phyloP scores from a whole-genome alignment of 2,329 filamentous ascomycete genomes.

The Ustulina deusta region DNA sequence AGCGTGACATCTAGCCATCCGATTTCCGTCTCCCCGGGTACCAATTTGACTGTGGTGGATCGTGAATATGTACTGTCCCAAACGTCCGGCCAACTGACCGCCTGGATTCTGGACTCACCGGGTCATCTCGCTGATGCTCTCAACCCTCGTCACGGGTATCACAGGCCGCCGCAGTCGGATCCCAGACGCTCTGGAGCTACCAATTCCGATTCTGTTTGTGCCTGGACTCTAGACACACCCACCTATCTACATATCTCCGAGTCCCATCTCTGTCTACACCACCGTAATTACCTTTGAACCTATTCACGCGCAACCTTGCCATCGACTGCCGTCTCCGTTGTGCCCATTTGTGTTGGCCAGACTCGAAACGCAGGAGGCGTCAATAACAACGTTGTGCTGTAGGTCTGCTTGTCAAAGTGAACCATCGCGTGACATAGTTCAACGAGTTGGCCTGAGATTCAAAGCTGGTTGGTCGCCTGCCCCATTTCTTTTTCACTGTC shows the following conservation, averaged over 20 bases:
- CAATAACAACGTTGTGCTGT: slow-evolving; percentile 20
- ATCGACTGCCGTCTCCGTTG: slow-evolving; percentile 17
- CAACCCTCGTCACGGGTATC: slow-evolving; percentile 14
- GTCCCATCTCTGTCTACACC: slow-evolving; percentile 12
- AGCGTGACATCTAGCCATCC: slow-evolving; percentile 26
- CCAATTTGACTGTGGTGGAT: slow-evolving; percentile 13
- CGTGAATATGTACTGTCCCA: slow-evolving; percentile 14
- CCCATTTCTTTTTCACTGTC: slow-evolving; percentile 13
- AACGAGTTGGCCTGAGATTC: slow-evolving; percentile 15
- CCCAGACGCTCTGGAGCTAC: slow-evolving; percentile 13
- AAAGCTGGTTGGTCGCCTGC: slow-evolving; percentile 22
- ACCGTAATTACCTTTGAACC: slow-evolving; percentile 8
- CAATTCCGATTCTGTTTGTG: not conserved
- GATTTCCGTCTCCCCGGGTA: slow-evolving; percentile 24
- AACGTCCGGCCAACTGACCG: slow-evolving; percentile 33
- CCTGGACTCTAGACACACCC: slow-evolving; percentile 14
- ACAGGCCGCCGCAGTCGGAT: slow-evolving; percentile 11
- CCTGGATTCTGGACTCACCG: slow-evolving; percentile 3
- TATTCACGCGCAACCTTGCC: slow-evolving; percentile 14
- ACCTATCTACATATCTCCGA: slow-evolving; percentile 17
- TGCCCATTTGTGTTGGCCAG: slow-evolving; percentile 8
- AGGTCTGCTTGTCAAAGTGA: slow-evolving; percentile 7
- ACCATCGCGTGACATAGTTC: slow-evolving; percentile 15
- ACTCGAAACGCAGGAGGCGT: slow-evolving; percentile 15
- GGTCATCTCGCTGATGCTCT: slow-evolving; percentile 14